Percentiles rank a stretch among this genome's conserved stretches.
Evolutionary conservation across 441 rosid genomes (phyloP).

Genomic region (Croton laevigatus): DNA sequence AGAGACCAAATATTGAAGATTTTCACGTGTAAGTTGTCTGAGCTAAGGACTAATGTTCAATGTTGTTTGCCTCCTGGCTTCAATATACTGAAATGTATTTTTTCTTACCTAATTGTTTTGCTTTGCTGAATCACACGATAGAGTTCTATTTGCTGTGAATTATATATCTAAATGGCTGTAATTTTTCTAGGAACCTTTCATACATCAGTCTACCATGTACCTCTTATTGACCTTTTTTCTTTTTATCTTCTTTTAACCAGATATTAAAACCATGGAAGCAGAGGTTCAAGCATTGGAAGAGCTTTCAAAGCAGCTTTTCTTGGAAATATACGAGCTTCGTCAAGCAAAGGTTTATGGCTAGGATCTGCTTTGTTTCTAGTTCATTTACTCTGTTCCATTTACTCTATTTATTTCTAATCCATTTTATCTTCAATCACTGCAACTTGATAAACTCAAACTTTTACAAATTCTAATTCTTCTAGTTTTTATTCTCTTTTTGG

Average conservation of each 20-base stretch:
- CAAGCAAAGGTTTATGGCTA: conserved; percentile 77
- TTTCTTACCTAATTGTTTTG: background rate
- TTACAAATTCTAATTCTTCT: background rate
- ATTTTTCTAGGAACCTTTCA: background rate
- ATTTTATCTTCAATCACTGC: background rate
- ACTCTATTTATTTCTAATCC: no score
- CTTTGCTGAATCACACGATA: background rate
- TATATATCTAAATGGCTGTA: background rate
- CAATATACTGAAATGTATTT: background rate
- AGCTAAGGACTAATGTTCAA: conserved; percentile 1
- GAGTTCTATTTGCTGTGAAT: background rate
- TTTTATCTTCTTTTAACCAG: conserved; percentile 25
- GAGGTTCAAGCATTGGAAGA: conserved; percentile 95
- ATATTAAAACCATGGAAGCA: conserved; percentile 81
- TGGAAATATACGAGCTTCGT: conserved; percentile 98
- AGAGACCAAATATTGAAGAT: background rate
- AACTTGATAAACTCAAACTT: background rate
- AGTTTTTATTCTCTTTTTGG: background rate
- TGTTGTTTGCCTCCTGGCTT: background rate
- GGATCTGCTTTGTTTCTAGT: background rate
- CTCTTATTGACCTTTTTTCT: background rate
- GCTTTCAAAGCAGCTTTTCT: conserved; percentile 94
- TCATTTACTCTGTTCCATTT: background rate
- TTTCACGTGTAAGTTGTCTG: conserved; percentile 3
- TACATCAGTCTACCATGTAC: background rate